Conservation (phyloP, 108 stramenopile genomes). For the Cyclotella kingstonii region DNA sequence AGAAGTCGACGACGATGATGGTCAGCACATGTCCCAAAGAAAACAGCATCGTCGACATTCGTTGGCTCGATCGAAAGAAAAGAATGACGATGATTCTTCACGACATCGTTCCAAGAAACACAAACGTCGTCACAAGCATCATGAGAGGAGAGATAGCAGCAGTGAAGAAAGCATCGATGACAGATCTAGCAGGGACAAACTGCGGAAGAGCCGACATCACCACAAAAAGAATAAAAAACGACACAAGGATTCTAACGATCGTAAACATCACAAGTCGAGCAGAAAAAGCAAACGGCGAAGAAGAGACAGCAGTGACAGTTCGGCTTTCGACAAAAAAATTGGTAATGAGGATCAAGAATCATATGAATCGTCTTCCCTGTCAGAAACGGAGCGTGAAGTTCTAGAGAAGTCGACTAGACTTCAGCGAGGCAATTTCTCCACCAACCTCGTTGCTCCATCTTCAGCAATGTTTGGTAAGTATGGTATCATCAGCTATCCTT, state of each 20-base stretch:
- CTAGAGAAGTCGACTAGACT: slow-evolving; percentile 16
- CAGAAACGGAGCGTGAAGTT: slow-evolving; percentile 41
- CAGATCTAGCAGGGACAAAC: slow-evolving; percentile 14
- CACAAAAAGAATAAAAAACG: slow-evolving; percentile 26
- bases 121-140: slow-evolving; percentile 17
- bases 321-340: slow-evolving; percentile 17
- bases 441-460: slow-evolving; percentile 1
- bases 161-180: slow-evolving; percentile 20
- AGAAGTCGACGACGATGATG: background rate
- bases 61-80: slow-evolving; percentile 5
- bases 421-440: slow-evolving; percentile 19
- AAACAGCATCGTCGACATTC: slow-evolving; percentile 2
- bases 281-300: slow-evolving; percentile 26
- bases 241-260: slow-evolving; percentile 6
- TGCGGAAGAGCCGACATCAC: slow-evolving; percentile 6
- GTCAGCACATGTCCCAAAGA: background rate
- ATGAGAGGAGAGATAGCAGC: slow-evolving; percentile 5
- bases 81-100: slow-evolving; percentile 8
- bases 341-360: slow-evolving; percentile 28
- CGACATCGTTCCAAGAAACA: slow-evolving; percentile 26
- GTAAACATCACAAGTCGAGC: slow-evolving; percentile 13
- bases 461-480: slow-evolving; percentile 82
- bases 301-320: slow-evolving; percentile 17
- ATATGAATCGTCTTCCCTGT: slow-evolving; percentile 35
- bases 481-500: slow-evolving; percentile 73